A percentile compares a stretch with the other conserved stretches of the same genome.
phyloP scores from a whole-genome alignment of 2,329 filamentous ascomycete species.

The Tolypocladium tundrense region DNA sequence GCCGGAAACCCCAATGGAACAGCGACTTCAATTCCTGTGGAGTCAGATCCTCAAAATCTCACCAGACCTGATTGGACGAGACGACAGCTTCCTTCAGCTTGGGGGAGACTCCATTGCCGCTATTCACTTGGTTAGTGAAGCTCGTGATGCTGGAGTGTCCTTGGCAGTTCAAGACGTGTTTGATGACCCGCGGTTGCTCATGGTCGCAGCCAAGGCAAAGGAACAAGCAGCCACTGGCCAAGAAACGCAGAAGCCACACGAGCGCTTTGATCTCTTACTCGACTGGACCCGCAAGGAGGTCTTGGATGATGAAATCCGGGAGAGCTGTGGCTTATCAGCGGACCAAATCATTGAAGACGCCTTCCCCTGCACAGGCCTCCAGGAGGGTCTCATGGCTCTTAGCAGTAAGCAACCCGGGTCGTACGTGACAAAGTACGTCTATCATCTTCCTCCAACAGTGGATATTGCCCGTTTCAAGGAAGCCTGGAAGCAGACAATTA shows the following conservation, averaged over 20 bases:
- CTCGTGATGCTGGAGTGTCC: neutral
- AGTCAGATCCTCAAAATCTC: no score
- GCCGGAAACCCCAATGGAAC: no score
- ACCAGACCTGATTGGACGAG: neutral
- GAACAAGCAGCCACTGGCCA: no score
- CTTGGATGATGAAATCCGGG: no score
- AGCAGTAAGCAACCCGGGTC: neutral
- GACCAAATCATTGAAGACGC: neutral
- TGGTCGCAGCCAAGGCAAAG: neutral
- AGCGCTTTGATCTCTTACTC: no score
- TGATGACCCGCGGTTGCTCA: neutral
- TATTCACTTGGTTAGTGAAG: constrained; percentile 6
- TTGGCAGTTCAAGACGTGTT: neutral
- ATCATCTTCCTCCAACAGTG: neutral
- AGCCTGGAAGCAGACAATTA: neutral
- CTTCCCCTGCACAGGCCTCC: neutral
- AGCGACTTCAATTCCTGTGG: no score
- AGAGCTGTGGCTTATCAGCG: no score
- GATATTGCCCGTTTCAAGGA: neutral
- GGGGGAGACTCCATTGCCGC: constrained; percentile 13
- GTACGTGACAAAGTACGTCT: neutral
- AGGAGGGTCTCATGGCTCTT: neutral
- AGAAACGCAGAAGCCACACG: neutral
- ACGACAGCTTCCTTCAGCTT: constrained; percentile 9
- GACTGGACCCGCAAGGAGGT: no score